Base-by-base conservation (phyloP, 371 early-diverging fungal genomes). In the Rhizomucor miehei region DNA sequence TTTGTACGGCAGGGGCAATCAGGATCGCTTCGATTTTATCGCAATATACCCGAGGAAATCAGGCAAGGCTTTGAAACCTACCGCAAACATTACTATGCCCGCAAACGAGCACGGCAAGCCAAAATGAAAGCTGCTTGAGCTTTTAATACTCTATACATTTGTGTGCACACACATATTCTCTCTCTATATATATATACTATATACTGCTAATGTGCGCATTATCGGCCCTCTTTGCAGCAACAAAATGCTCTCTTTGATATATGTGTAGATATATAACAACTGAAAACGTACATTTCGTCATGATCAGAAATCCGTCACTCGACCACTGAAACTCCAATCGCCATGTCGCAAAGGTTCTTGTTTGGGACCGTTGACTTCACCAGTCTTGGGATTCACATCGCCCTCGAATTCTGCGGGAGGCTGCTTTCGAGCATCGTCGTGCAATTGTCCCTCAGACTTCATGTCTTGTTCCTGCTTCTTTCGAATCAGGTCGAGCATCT, bases 301-400 rank as follows among this genome's bases (percentile, higher is more conserved):
- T n/a, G 43, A 41, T 41, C 71, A 92, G 80, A 92, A 92, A 57
- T 92, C 92, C 41, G 82, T 87, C 4, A 91, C 91, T 53, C 89
- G 67, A 25, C 93, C 91, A 40, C 89, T 89, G 62, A 88, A 81
- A 51, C 92, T 92, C 94, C 94, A 94, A 60, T 94, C 94, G 21
- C 91, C 90, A 57, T 89, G 92, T 37, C 87, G 82, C 37, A 92
- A 85, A 17, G 94, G 94, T 51, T 94, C 92, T 16, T 89, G 85
- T 55, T 84, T 89, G 1, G 94, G 94, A 0, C 94, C 94, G 25
- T 85, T 84, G 29, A 88, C 73, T 67, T 93, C 92, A 13, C 90
- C 90, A 20, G 93, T 93, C 11, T 65, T 59, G 3, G 90, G 92
- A 59, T 93, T 94, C 37, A 82, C 80, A 52, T 89, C 82, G 44